phyloP scores from a whole-genome alignment of 768 basidiomycete species.

The Gyrodon lividus region DNA sequence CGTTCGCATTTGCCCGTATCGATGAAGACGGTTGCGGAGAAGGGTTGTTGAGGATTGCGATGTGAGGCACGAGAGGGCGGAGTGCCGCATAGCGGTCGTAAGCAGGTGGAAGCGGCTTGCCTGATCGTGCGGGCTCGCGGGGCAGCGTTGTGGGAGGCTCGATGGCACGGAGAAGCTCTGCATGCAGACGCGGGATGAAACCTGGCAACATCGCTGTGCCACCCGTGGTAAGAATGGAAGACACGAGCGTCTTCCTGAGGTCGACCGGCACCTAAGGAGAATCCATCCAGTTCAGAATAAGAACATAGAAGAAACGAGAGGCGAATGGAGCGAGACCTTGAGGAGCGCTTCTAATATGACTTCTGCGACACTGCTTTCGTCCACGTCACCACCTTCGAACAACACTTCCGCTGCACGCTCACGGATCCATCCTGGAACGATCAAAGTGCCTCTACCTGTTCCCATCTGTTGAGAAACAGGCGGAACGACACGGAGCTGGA shows the following conservation, averaged over 20 bases:
- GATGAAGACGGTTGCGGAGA: conserved; percentile 51
- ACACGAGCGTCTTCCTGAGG: conserved; percentile 78
- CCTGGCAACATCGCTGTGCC: conserved; percentile 92
- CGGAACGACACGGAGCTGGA: conserved; percentile 67
- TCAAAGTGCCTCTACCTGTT: conserved; percentile 72
- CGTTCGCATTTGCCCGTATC: conserved; percentile 55
- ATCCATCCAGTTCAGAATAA: neutral
- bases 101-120: conserved; percentile 41
- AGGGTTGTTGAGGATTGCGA: conserved; percentile 87
- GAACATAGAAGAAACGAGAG: neutral
- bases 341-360: conserved; percentile 75
- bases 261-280: conserved; percentile 79
- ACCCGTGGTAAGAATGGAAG: conserved; percentile 82
- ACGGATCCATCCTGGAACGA: conserved; percentile 93
- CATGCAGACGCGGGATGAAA: conserved; percentile 86
- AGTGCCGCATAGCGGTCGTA: conserved; percentile 78
- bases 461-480: conserved; percentile 65
- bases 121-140: conserved; percentile 37
- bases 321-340: conserved; percentile 47
- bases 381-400: conserved; percentile 87
- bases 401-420: conserved; percentile 89
- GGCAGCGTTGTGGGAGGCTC: conserved; percentile 36
- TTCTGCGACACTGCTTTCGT: conserved; percentile 83
- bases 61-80: conserved; percentile 64
- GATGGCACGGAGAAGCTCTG: conserved; percentile 68